Evolutionary conservation across 139 green algal genomes (phyloP), one percentile per base, ranked within the genome.

Genomic region (Chlorella ohadii): DNA sequence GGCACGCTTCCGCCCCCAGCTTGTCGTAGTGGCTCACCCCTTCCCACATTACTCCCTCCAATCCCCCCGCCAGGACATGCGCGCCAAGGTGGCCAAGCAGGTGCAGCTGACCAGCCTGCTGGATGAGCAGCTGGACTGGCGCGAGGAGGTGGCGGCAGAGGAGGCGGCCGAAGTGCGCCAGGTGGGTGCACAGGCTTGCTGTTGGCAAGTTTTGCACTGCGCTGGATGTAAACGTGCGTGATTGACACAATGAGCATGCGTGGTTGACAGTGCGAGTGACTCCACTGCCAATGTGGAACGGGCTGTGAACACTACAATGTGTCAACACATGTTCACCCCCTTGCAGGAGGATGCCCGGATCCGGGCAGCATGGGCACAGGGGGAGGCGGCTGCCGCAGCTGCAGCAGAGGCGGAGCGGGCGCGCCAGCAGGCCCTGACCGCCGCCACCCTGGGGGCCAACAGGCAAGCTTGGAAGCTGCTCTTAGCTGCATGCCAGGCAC

Each of bases 11-110:
- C n/a, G n/a, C 44, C 44, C 7, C 9, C 9, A 9, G 44, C 44
- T 51, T 51, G 44, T 9, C 44, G 9, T 51, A 6, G 7, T 51
- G 6, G 44, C 6, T 16, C 44, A 51, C 44, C n/a, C n/a, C 9
- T 59, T 19, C 51, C 15, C 51, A 19, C 15, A 23, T 13, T 59
- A 2, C 51, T 59, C 51, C 51, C 15, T 4, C 51, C 51, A 0
- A 16, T 38, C 23, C 23, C 7, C 25, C 27, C 13, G 41, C 36
- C 59, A 82, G 76, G 76, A 82, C n/a, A 41, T 82, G 76, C 38
- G 59, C 36, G 59, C 71, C 76, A 72, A 72, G 59, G 59, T 67
- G 63, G 28, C 56, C 23, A 80, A 77, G 80, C 84, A 89, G 44
- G 55, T 65, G 0, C 25, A 75, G 68, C 61, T 86, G 57, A 38